Conservation (phyloP, 75 land plant species). For the Adiantum capillusveneris region DNA sequence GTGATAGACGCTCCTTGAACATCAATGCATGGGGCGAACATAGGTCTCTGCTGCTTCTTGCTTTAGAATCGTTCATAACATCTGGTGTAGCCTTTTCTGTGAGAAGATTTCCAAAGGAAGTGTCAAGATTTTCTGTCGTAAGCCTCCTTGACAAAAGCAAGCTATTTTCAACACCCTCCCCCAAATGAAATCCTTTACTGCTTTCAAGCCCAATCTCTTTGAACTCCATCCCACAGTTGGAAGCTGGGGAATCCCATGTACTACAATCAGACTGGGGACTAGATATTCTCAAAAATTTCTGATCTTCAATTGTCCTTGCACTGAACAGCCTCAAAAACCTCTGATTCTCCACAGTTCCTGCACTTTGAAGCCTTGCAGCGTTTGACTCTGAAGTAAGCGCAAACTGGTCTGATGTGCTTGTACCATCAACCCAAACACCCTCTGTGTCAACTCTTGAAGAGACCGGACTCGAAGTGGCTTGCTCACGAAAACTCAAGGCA, state of each 20-base stretch:
- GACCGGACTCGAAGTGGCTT: not conserved
- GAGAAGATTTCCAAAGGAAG: too few relatives aligned
- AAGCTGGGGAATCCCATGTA: slow-evolving; percentile 1
- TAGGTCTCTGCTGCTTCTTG: not conserved
- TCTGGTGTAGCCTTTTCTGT: not conserved
- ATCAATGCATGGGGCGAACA: slow-evolving; percentile 12
- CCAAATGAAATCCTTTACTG: not conserved
- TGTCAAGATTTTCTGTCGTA: not conserved
- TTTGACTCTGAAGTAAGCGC: not conserved
- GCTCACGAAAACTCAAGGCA: too few relatives aligned
- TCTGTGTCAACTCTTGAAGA: not conserved
- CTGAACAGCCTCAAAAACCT: not conserved
- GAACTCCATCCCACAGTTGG: not conserved
- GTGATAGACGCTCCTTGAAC: slow-evolving; percentile 21
- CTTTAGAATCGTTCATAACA: not conserved
- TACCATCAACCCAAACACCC: not conserved
- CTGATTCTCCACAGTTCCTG: not conserved
- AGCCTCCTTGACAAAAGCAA: not conserved
- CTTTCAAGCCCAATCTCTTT: not conserved
- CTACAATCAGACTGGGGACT: not conserved
- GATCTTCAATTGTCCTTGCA: not conserved
- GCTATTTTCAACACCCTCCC: not conserved
- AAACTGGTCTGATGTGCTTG: not conserved
- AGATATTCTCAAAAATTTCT: not conserved
- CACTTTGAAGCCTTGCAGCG: not conserved